These are phyloP conservation scores for Berberis vulgaris DNA, from an alignment of 164 flowering plant species.

Conservation along the genomic window DNA sequence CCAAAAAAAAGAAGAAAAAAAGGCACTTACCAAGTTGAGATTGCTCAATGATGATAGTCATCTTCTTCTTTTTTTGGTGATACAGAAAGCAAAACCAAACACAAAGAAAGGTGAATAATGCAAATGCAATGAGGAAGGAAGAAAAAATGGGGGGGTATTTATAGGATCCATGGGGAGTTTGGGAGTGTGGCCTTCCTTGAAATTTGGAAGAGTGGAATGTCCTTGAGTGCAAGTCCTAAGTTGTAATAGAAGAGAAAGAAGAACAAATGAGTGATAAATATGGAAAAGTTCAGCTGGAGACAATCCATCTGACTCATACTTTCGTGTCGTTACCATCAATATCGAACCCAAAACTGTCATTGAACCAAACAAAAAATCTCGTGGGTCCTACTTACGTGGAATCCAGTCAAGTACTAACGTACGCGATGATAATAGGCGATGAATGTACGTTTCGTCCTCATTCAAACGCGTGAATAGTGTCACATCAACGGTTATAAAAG, in stretches of 20 bases:
- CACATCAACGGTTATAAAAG: too few species aligned
- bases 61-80: not conserved
- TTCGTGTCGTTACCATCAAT: not conserved
- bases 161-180: not conserved
- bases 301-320: not conserved
- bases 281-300: not conserved
- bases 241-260: not conserved
- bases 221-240: not conserved
- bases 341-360: not conserved
- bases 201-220: not conserved
- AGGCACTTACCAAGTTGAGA: not conserved
- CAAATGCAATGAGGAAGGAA: not conserved
- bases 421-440: not conserved
- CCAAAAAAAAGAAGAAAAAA: too few species aligned
- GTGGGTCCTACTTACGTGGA: not conserved
- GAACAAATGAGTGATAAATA: too few species aligned
- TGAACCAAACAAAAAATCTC: not conserved
- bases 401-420: not conserved
- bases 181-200: slow-evolving; percentile 1
- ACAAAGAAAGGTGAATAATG: not conserved
- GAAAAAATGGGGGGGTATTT: not conserved
- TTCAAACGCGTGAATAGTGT: too few species aligned
- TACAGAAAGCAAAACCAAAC: not conserved
- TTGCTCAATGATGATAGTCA: not conserved
- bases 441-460: too few species aligned